phyloP scores from a whole-genome alignment of 306 rosid species.

The Datisca glomerata region DNA sequence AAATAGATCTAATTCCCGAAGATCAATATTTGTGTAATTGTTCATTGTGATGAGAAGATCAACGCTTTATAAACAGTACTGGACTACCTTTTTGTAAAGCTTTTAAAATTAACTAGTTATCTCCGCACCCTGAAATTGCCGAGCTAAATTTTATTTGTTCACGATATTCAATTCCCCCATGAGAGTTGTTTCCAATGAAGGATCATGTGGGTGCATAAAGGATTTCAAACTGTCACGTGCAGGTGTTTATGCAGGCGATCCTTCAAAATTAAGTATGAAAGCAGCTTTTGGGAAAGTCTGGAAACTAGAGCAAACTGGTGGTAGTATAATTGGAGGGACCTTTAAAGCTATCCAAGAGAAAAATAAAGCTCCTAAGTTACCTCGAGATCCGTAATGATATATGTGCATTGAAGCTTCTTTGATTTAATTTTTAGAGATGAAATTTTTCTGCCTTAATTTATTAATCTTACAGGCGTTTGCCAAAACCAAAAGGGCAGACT shows the following conservation, averaged over 20 bases:
- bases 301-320: conserved; percentile 88
- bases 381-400: conserved; percentile 72
- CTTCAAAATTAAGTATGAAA: conserved; percentile 95
- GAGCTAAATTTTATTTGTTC: too few relatives aligned
- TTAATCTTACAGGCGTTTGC: conserved; percentile 59
- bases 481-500: conserved; percentile 92
- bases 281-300: conserved; percentile 98
- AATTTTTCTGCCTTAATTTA: conserved; percentile 20
- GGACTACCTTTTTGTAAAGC: too few relatives aligned
- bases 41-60: too few relatives aligned
- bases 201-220: conserved; percentile 8
- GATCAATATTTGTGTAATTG: too few relatives aligned
- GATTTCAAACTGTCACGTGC: conserved; percentile 13
- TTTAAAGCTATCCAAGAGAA: conserved; percentile 84
- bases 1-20: too few relatives aligned
- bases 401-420: conserved; percentile 16
- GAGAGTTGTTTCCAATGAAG: too few relatives aligned
- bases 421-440: conserved; percentile 3
- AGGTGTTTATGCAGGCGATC: conserved; percentile 99
- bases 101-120: too few relatives aligned
- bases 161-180: too few relatives aligned
- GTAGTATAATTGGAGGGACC: conserved; percentile 93
- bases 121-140: too few relatives aligned
- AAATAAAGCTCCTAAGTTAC: conserved; percentile 43
- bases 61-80: too few relatives aligned